A percentile compares a stretch with the other conserved stretches of the same genome.
phyloP scores from a whole-genome alignment of 2,329 filamentous ascomycete genomes.

The Ophiostoma sp. region DNA sequence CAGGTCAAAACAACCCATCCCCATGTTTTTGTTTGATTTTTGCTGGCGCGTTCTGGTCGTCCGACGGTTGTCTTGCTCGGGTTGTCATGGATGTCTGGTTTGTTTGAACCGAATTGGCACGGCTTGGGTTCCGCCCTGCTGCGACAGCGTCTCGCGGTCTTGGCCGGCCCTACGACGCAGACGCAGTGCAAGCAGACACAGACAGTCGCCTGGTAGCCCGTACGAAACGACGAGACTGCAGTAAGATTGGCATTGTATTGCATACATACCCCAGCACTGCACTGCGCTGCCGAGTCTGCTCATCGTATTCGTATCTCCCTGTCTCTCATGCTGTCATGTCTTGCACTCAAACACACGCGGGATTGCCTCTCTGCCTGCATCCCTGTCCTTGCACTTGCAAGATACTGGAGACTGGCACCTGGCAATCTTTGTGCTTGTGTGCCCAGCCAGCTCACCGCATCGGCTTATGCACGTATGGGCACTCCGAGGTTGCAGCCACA shows the following conservation, averaged over 20 bases:
- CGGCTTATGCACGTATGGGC: neutral
- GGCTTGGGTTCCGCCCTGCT: too few species aligned
- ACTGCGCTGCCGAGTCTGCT: too few species aligned
- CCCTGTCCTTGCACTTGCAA: too few species aligned
- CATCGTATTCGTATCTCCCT: neutral
- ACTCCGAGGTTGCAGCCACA: neutral
- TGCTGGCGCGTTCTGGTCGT: neutral
- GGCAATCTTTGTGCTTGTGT: neutral
- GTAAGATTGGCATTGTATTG: too few species aligned
- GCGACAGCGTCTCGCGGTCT: too few species aligned
- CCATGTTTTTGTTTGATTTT: conserved; percentile 1
- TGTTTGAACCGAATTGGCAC: too few species aligned
- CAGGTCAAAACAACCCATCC: neutral
- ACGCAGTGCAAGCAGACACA: too few species aligned
- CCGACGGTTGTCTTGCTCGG: neutral
- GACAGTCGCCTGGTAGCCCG: too few species aligned
- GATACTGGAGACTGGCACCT: too few species aligned
- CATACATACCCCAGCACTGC: too few species aligned
- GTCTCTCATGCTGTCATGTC: neutral
- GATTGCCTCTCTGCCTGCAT: neutral
- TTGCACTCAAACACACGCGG: neutral
- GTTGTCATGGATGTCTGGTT: neutral
- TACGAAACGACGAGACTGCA: too few species aligned
- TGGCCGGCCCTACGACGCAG: too few species aligned
- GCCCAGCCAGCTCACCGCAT: neutral